Base-by-base conservation (phyloP, 345 rosid genomes). In the Erysimum cheiranthoides region DNA sequence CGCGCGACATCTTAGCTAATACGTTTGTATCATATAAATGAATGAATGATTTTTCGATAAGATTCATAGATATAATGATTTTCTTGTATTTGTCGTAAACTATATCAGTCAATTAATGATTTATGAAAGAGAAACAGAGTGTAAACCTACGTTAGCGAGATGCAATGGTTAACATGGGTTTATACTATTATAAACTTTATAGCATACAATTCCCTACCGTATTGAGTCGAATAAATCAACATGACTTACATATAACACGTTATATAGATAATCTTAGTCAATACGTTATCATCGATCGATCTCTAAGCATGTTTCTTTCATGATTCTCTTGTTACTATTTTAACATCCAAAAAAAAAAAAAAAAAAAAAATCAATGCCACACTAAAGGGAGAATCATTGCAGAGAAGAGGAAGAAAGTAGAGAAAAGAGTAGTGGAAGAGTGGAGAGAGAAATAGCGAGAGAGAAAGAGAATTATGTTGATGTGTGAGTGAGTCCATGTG, bases 401-500 rank as follows among this genome's bases (percentile, higher is more conserved):
- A 53, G 6, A 6, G 38, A 54, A 2, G 61, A 31, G 3, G 5
- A 54, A 56, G 38, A n/a, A 31, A 57, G 18, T 53, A 30, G 53
- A 56, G 40, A 17, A 32, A 13, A 25, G 71, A 51, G 71, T 52
- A 66, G 21, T 39, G 35, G 67, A 40, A 14, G 61, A 21, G 35
- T 25, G 67, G 36, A 42, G 35, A 39, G 7, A 3, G 6, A 70
- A 14, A 35, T 7, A 36, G 38, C 36, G 36, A 13, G 35, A 61
- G n/a, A 51, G 30, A 56, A 40, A 25, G 52, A 59, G 68, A 67
- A 67, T 67, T 67, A 67, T 66, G 57, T 27, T 74, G 78, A 67
- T 75, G 54, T 67, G 61, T 49, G 61, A 73, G 54, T 52, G 62
- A 75, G 36, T 67, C 68, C 79, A 75, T 75, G 79, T 75, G 73